Evolutionary conservation across 192 early-diverging fungal species (phyloP).

Genomic region (Podila horticola): DNA sequence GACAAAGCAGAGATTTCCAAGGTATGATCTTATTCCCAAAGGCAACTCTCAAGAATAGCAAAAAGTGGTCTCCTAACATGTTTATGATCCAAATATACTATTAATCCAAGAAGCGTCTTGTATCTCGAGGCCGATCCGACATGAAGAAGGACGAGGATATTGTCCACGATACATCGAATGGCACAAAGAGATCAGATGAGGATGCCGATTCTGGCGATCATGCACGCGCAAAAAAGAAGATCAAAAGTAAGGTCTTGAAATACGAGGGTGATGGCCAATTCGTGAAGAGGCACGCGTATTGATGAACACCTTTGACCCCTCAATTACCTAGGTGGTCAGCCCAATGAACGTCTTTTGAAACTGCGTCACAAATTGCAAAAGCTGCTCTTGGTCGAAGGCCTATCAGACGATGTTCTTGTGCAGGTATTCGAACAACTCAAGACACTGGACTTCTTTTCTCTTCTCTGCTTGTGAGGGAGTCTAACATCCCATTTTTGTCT

Average conservation of each 20-base stretch:
- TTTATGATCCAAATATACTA: too few species aligned
- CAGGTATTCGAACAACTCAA: conserved; percentile 15
- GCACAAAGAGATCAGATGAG: conserved; percentile 25
- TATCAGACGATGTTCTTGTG: conserved; percentile 35
- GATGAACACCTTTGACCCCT: neutral
- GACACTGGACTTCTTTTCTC: neutral
- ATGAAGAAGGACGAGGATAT: conserved; percentile 31
- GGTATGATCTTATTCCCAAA: neutral
- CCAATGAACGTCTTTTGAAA: conserved; percentile 40
- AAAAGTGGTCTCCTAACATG: neutral
- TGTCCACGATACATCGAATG: conserved; percentile 5
- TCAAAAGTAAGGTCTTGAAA: conserved; percentile 16
- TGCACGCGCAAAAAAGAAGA: conserved; percentile 25
- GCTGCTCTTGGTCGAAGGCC: conserved; percentile 39
- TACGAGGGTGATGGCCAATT: neutral
- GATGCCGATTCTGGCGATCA: conserved; percentile 23
- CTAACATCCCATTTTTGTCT: neutral
- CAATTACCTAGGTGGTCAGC: conserved; percentile 23
- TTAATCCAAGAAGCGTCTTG: conserved; percentile 12
- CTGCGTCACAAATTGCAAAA: conserved; percentile 55
- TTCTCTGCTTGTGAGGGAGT: neutral
- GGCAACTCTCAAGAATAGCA: too few species aligned
- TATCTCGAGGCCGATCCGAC: conserved; percentile 27
- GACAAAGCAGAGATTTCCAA: conserved; percentile 3
- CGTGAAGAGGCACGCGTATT: neutral